Evolutionary conservation across 768 basidiomycete species (phyloP), one percentile per base, ranked within the genome.

Genomic region (Chlorophyllum brunneum): DNA sequence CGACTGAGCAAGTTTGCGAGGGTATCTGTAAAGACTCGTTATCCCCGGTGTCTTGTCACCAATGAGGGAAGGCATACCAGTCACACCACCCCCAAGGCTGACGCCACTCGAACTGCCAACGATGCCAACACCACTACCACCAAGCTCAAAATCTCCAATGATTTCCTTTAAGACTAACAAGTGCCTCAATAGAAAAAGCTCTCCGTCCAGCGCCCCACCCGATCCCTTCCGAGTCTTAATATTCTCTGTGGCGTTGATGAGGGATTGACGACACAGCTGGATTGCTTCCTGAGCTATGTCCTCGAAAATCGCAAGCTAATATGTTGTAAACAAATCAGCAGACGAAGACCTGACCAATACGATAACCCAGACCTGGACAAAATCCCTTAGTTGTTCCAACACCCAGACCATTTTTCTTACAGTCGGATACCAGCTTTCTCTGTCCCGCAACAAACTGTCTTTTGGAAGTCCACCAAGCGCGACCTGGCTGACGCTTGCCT

Each of bases 211-310:
- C 4, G 66, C 72, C 69, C 46, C 73, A 70, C 48, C 74, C 75
- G 76, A 69, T 13, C 71, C 67, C 33, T 73, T 74, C 43, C 77
- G 79, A 26, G 62, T 53, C 20, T 78, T 74, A 43, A 98, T 74
- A 18, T 76, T 70, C n/a, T 86, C 78, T 0, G 88, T 78, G 0
- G 90, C 92, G 4, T 78, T 66, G 30, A 88, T 74, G 3, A 98
- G 78, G 0, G 95, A 95, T 54, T 86, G 78, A 30, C 86, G 81
- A 65, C 94, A 95, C 3, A 92, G 72, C 10, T 79, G 75, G 27
- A 97, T 77, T 0, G 95, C 92, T 69, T 98, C 95, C 69, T 94
- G 91, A 0, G 95, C 94, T 34, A 98, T 89, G 65, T 99, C 97
- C 60, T 94, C 89, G 54, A 97, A 99, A 53, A 98, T 95, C 1